phyloP scores from a whole-genome alignment of 2,329 filamentous ascomycete species.

The Penicillium sp. region DNA sequence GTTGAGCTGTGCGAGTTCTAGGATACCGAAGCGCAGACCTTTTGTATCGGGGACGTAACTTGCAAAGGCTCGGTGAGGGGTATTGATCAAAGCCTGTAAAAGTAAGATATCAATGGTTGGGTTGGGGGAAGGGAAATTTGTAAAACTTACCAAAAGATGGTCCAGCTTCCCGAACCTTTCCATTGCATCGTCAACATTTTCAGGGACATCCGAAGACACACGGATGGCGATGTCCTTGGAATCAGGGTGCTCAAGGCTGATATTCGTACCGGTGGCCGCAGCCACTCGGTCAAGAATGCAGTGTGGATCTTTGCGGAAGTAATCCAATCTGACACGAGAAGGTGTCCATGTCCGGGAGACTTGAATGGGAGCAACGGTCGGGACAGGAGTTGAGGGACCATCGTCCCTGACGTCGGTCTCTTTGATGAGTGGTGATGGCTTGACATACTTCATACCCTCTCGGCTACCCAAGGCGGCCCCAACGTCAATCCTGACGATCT shows the following conservation, averaged over 20 bases:
- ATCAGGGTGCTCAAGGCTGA: background rate
- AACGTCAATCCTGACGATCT: background rate
- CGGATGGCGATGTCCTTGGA: background rate
- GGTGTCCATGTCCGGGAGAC: background rate
- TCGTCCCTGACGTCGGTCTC: background rate
- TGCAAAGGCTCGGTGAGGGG: background rate
- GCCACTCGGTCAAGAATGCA: background rate
- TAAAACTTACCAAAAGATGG: background rate
- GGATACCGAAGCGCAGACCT: background rate
- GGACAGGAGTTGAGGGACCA: no score
- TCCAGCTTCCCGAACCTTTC: constrained; percentile 1
- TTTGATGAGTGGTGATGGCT: background rate
- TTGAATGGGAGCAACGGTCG: background rate
- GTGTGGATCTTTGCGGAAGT: background rate
- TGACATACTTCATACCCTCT: background rate
- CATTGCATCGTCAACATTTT: background rate
- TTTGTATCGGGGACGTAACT: background rate
- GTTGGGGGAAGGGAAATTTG: background rate
- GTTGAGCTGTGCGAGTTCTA: background rate
- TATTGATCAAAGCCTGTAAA: background rate
- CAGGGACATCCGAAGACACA: background rate
- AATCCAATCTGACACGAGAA: background rate
- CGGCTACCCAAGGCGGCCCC: background rate
- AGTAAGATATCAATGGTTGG: background rate
- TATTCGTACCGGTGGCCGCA: background rate